Evolutionary conservation across 495 filamentous ascomycete genomes (phyloP).

Genomic region (Podospora sp.): DNA sequence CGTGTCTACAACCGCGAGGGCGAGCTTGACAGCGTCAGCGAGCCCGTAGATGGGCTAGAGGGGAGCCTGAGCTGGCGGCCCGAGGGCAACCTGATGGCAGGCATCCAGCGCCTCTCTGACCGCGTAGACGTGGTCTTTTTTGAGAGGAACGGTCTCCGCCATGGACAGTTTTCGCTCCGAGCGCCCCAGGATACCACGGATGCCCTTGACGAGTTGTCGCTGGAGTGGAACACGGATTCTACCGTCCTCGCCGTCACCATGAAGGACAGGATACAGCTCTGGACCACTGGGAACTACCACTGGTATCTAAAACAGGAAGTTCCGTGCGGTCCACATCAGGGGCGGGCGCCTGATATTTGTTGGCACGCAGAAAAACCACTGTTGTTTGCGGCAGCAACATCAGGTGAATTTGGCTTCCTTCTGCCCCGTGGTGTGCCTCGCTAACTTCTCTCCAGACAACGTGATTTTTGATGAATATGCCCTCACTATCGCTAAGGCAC

Average conservation of each 20-base stretch:
- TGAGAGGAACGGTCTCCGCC: slow-evolving; percentile 90
- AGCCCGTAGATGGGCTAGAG: slow-evolving; percentile 89
- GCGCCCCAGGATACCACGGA: slow-evolving; percentile 58
- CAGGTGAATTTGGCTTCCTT: slow-evolving; percentile 36
- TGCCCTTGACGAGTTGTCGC: slow-evolving; percentile 58
- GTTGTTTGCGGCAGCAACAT: slow-evolving; percentile 55
- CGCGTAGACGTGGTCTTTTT: slow-evolving; percentile 89
- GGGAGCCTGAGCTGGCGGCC: slow-evolving; percentile 89
- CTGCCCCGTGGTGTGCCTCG: slow-evolving; percentile 13
- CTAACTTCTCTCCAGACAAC: slow-evolving; percentile 42
- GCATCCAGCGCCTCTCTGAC: slow-evolving; percentile 71
- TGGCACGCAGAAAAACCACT: slow-evolving; percentile 91
- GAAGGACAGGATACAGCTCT: slow-evolving; percentile 79
- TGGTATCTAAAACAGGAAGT: slow-evolving; percentile 98
- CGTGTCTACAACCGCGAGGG: slow-evolving; percentile 91
- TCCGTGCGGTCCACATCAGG: slow-evolving; percentile 35
- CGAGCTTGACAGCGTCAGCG: slow-evolving; percentile 83
- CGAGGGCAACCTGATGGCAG: slow-evolving; percentile 83
- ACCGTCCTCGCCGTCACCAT: slow-evolving; percentile 83
- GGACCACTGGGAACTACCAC: slow-evolving; percentile 96
- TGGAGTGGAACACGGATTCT: slow-evolving; percentile 91
- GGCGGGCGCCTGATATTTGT: slow-evolving; percentile 30
- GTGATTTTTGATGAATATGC: slow-evolving; percentile 69
- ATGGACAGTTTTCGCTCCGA: slow-evolving; percentile 85
- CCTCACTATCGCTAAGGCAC: slow-evolving; percentile 66